phyloP scores from a whole-genome alignment of 106 monocot species.

The Phalaenopsis aphrodite region DNA sequence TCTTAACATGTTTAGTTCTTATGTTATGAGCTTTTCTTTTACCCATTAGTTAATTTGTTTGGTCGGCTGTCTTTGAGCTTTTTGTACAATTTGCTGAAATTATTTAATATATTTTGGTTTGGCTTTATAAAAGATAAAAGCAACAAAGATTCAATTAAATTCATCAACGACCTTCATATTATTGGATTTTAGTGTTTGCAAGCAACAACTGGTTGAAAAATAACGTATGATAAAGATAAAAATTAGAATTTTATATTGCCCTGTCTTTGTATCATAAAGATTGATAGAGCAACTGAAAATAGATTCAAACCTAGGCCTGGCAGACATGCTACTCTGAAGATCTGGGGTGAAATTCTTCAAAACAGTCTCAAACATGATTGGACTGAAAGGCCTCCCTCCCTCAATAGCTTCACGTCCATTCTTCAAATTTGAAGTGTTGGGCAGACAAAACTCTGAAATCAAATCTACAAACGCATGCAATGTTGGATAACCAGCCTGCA shows the following conservation, averaged over 20 bases:
- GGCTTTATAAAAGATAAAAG: background rate
- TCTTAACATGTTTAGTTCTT: too few relatives aligned
- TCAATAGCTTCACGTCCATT: constrained; percentile 28
- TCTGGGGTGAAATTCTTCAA: constrained; percentile 76
- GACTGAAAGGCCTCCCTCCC: constrained; percentile 60
- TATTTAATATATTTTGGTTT: too few relatives aligned
- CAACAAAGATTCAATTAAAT: background rate
- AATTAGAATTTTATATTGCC: background rate
- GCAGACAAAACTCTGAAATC: constrained; percentile 63
- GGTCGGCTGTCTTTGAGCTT: too few relatives aligned
- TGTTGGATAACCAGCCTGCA: constrained; percentile 71
- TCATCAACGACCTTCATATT: background rate
- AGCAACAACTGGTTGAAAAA: background rate
- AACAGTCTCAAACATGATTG: constrained; percentile 79
- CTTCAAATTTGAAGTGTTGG: constrained; percentile 34
- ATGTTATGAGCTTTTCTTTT: too few relatives aligned
- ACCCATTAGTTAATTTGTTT: too few relatives aligned
- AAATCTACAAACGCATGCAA: constrained; percentile 81
- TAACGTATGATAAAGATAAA: background rate
- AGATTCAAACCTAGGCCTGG: constrained; percentile 69
- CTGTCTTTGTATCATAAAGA: background rate
- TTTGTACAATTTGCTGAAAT: too few relatives aligned
- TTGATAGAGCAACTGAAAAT: constrained; percentile 3
- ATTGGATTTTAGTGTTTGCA: background rate
- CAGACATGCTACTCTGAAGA: constrained; percentile 35